Evolutionary conservation across 1,284 basidiomycete species (phyloP).

Genomic region (Tylopilus sp.): DNA sequence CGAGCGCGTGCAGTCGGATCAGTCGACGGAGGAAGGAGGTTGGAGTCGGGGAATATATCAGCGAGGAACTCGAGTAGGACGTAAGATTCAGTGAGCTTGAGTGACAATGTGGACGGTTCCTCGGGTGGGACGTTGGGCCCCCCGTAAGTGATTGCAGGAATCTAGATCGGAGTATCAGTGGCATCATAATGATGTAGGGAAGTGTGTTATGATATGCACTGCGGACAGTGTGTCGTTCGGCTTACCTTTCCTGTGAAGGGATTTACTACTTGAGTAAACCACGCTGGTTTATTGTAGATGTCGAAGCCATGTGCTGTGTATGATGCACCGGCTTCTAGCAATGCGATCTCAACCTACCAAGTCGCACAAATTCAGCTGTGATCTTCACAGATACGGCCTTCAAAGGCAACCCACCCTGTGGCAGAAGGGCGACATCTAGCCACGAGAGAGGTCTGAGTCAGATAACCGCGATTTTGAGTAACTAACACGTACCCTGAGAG

Average conservation of each 20-base stretch:
- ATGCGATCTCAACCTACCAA: slow-evolving; percentile 29
- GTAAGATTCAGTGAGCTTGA: slow-evolving; percentile 70
- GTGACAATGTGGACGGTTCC: slow-evolving; percentile 66
- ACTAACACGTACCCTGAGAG: neutral
- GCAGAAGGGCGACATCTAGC: slow-evolving; percentile 10
- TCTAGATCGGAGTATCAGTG: slow-evolving; percentile 39
- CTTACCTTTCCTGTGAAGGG: slow-evolving; percentile 25
- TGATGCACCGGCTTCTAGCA: slow-evolving; percentile 22
- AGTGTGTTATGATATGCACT: neutral
- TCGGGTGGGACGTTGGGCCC: slow-evolving; percentile 61
- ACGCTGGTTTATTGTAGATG: slow-evolving; percentile 23
- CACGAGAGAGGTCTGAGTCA: neutral
- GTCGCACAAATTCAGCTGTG: neutral
- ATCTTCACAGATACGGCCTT: neutral
- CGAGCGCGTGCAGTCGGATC: slow-evolving; percentile 67
- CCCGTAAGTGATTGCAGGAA: slow-evolving; percentile 69
- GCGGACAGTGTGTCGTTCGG: too few species aligned
- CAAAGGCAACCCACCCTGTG: neutral
- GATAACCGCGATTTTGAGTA: neutral
- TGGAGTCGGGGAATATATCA: slow-evolving; percentile 60
- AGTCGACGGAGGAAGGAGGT: slow-evolving; percentile 51
- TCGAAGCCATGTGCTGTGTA: slow-evolving; percentile 19
- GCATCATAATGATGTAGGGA: too few species aligned
- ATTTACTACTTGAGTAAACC: slow-evolving; percentile 23
- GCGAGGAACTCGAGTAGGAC: slow-evolving; percentile 73